Base-by-base conservation (phyloP, 2,329 filamentous ascomycete genomes). In the Hymenoscyphus linearis region DNA sequence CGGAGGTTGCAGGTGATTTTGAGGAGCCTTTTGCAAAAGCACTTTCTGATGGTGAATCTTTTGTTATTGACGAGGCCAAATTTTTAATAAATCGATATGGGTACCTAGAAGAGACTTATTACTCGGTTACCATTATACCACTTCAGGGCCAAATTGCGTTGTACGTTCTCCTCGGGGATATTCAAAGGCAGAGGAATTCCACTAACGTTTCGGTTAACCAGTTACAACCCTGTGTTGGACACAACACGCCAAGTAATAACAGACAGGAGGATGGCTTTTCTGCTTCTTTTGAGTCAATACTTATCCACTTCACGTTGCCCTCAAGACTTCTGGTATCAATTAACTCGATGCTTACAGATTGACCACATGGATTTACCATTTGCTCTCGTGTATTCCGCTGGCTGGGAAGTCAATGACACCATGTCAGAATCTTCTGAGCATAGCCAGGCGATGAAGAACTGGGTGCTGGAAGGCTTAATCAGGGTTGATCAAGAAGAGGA, bases 101-200 rank as follows among this genome's bases (percentile, higher is more conserved):
- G 1, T 73, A 73, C 56, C 58, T 73, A 0, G 74, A 77, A 57
- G 75, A 77, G 59, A 73, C 70, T 0, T 79, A 77, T 60, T 68
- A 61, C 27, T 67, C 64, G 3, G 50, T 70, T 40, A 61, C 66
- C 1, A 64, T 69, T 26, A 65, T 69, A 35, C 68, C 68, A 9
- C 63, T 69, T 55, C 55, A 61, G 50, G 61, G 59, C n/a, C 50
- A 59, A 35, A 36, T 63, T 63, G 67, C 61, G 13, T 69, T 68
- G 66, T 69, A 62, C 61, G 67, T 65, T 22, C 13, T 53, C 52
- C n/a, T n/a, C n/a, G n/a, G n/a, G n/a, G n/a, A n/a, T n/a, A n/a
- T n/a, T n/a, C n/a, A n/a, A n/a, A n/a, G n/a, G n/a, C n/a, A n/a
- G n/a, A n/a, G n/a, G n/a, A n/a, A n/a, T n/a, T n/a, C n/a, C 13